These are phyloP conservation scores for Ogataea ganodermae DNA, from an alignment of 805 yeast genomes.

Conservation along the genomic window DNA sequence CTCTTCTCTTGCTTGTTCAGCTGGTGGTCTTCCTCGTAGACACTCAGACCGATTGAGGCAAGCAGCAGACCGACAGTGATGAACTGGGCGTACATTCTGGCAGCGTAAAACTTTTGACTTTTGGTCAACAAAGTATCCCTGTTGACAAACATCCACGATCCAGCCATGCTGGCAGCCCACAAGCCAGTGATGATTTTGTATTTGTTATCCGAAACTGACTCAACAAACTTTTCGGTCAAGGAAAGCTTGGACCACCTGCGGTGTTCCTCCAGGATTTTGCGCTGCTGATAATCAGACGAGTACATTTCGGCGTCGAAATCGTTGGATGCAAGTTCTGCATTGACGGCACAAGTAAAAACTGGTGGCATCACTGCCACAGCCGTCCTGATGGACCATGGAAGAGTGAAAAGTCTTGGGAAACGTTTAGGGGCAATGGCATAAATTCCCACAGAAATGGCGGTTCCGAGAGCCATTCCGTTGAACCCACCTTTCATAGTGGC, in stretches of 20 bases:
- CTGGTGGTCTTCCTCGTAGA: slow-evolving; percentile 61
- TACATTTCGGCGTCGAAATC: slow-evolving; percentile 64
- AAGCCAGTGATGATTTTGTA: slow-evolving; percentile 68
- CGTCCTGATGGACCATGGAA: slow-evolving; percentile 62
- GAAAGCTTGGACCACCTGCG: slow-evolving; percentile 55
- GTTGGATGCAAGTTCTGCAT: slow-evolving; percentile 72
- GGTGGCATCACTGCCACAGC: slow-evolving; percentile 72
- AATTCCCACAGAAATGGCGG: slow-evolving; percentile 54
- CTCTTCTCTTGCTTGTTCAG: slow-evolving; percentile 37
- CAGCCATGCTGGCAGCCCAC: slow-evolving; percentile 81
- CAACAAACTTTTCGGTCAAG: slow-evolving; percentile 49
- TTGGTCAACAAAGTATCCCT: slow-evolving; percentile 72
- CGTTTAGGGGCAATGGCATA: slow-evolving; percentile 51
- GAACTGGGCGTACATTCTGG: slow-evolving; percentile 90
- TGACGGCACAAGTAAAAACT: slow-evolving; percentile 57
- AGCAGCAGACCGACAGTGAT: slow-evolving; percentile 70
- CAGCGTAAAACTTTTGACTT: slow-evolving; percentile 81
- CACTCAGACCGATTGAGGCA: slow-evolving; percentile 65
- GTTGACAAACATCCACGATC: slow-evolving; percentile 74
- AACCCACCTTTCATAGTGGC: slow-evolving; percentile 61
- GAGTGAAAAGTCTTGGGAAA: slow-evolving; percentile 43
- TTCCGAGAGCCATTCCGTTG: slow-evolving; percentile 59
- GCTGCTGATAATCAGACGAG: slow-evolving; percentile 46
- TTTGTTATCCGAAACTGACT: slow-evolving; percentile 53
- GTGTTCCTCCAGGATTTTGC: slow-evolving; percentile 46